Evolutionary conservation across 2,329 filamentous ascomycete species (phyloP), one percentile per base, ranked within the genome.

Genomic region (Monilinia fructicola): DNA sequence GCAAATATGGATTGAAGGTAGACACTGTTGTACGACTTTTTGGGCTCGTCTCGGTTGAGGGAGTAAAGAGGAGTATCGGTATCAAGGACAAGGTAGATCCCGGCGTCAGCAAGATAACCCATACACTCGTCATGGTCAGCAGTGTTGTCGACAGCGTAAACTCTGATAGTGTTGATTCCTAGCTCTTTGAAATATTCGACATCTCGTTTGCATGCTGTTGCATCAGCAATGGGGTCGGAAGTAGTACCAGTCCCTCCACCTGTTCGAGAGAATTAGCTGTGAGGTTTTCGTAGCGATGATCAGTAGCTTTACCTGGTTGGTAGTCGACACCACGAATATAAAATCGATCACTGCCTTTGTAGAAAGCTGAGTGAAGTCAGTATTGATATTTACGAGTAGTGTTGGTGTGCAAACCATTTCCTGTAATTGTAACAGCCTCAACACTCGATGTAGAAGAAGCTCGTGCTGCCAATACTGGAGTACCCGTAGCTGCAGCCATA

Each of bases 121-220:
- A 91, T 91, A 79, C 89, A 91, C 69, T 83, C 82, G 73, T 90
- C 87, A 77, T 91, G 89, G 77, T 87, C 78, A 69, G 82, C 79
- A 55, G 85, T 85, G 81, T 90, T 91, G 79, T 91, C 89, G 71
- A 91, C 85, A 2, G 86, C 88, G 82, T 91, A 91, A 69, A 91
- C 85, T 78, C 89, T 87, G 74, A 91, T 81, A 54, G 88, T 89
- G 80, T 91, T 91, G 77, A 91, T 81, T 61, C 88, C 88, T 59
- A 91, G 79, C 71, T 88, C 82, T 78, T 87, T 83, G 83, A 91
- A 90, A 74, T 89, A 81, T 31, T 77, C 78, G 71, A 90, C 84
- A 75, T 90, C 87, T 69, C 89, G 84, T 78, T 83, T 84, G 83
- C 88, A 90, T 72, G 77, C 78, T 10, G 78, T 78, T 23, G 77